Evolutionary conservation across 768 basidiomycete species (phyloP).

Genomic region (Hemileccinum impolitum): DNA sequence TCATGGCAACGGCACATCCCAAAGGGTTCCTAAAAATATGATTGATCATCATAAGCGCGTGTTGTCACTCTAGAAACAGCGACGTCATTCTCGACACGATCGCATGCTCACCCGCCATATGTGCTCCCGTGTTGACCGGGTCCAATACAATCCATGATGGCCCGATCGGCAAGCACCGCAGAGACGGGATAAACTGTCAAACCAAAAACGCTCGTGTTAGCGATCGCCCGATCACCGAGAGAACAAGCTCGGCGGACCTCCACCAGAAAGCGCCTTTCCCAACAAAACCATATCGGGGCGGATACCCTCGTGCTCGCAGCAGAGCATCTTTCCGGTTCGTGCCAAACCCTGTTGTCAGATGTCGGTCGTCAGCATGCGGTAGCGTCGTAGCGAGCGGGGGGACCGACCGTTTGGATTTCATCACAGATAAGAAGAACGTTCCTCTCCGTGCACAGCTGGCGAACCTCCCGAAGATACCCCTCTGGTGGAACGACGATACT

Average conservation of each 20-base stretch:
- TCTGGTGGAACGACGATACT: constrained; percentile 90
- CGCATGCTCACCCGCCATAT: constrained; percentile 72
- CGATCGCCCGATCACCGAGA: neutral
- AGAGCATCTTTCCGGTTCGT: constrained; percentile 92
- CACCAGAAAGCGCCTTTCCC: constrained; percentile 96
- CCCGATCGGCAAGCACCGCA: constrained; percentile 84
- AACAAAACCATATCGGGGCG: constrained; percentile 90
- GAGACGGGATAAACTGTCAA: constrained; percentile 89
- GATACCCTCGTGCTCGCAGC: constrained; percentile 81
- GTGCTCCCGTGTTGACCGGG: constrained; percentile 97
- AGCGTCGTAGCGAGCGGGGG: neutral
- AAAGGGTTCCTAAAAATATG: constrained; percentile 70
- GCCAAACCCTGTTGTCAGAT: constrained; percentile 63
- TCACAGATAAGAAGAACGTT: constrained; percentile 97
- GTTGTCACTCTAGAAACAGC: neutral
- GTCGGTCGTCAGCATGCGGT: constrained; percentile 1
- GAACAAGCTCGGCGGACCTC: constrained; percentile 50
- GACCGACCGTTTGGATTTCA: constrained; percentile 88
- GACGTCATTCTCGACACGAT: neutral
- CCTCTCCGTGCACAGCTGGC: constrained; percentile 84
- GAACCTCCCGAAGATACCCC: constrained; percentile 78
- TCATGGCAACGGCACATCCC: constrained; percentile 93
- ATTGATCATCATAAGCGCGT: neutral
- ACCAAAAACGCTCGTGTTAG: constrained; percentile 5
- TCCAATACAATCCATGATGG: constrained; percentile 91